Base-by-base conservation (phyloP, 1,139 yeast species). In the Suhomyces atakaporum region DNA sequence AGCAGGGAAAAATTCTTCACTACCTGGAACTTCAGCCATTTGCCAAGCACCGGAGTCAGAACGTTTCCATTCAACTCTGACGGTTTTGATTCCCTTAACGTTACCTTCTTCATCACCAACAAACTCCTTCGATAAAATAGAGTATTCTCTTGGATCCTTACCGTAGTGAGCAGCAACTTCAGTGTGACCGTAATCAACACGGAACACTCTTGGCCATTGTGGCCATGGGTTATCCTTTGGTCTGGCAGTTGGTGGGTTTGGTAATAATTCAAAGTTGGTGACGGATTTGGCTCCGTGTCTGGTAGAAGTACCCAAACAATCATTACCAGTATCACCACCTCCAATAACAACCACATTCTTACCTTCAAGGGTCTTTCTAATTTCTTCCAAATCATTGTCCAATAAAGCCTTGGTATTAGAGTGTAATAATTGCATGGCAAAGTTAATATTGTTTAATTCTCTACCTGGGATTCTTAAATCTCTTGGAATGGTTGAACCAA, bases 291-390 rank as follows among this genome's bases (percentile, higher is more conserved):
- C 97, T 26, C 96, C 97, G 60, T 92, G 97, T 69, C 98, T 84
- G 29, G 95, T 92, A 20, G 97, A 81, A 25, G 98, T 92, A 67
- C 97, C 98, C 58, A 92, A 78, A 77, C 97, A 92, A 73, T 92
- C 98, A 60, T 92, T 92, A 79, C 98, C 98, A 29, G 98, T 92
- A 64, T 92, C 98, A 78, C 98, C 98, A 72, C 98, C 98, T 57
- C 98, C 98, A 71, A 92, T 90, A 41, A 92, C 97, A 56, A 92
- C 81, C 41, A 92, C 97, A 49, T 86, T 74, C 73, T 90, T 92
- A 50, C 95, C 97, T 46, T 75, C 80, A 44, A 92, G 67, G 45
- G 78, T 75, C 49, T 75, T 69, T 50, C 84, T 79, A 40, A 90
- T 83, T 42, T 82, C 86, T 43, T 81, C 95, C 59, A 90, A 75